Conservation (phyloP, 177 flowering plant genomes). For the Vitis hybrid region DNA sequence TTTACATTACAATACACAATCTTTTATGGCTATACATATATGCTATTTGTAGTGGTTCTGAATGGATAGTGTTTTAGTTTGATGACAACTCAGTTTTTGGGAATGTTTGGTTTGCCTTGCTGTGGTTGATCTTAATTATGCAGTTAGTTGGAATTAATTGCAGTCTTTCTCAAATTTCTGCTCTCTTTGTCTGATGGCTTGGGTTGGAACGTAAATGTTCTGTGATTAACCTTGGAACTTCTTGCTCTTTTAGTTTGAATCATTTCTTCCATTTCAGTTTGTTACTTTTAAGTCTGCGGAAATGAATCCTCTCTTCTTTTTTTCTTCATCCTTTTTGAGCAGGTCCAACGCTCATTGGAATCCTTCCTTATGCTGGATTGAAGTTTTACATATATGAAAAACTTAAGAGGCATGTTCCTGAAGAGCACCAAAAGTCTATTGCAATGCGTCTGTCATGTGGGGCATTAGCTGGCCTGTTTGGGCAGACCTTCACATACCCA, state of each 20-base stretch:
- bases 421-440: conserved; percentile 84
- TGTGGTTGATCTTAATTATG: no score
- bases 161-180: no score
- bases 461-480: conserved; percentile 95
- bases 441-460: conserved; percentile 88
- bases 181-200: no score
- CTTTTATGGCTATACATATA: background rate
- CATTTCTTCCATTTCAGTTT: background rate
- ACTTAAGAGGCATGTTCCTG: conserved; percentile 84
- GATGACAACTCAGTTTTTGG: no score
- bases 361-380: conserved; percentile 95
- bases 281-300: background rate
- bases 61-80: no score
- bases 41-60: background rate
- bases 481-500: conserved; percentile 97
- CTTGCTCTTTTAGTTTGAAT: no score
- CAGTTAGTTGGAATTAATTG: no score
- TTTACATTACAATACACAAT: background rate
- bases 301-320: background rate
- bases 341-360: conserved; percentile 96
- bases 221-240: no score
- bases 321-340: conserved; percentile 13
- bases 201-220: no score
- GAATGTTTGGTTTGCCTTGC: no score
- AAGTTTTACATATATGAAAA: conserved; percentile 93